Percentiles rank a stretch among this genome's conserved stretches.
Evolutionary conservation across 2,329 filamentous ascomycete genomes (phyloP).

Genomic region (Fusarium kyushuense): DNA sequence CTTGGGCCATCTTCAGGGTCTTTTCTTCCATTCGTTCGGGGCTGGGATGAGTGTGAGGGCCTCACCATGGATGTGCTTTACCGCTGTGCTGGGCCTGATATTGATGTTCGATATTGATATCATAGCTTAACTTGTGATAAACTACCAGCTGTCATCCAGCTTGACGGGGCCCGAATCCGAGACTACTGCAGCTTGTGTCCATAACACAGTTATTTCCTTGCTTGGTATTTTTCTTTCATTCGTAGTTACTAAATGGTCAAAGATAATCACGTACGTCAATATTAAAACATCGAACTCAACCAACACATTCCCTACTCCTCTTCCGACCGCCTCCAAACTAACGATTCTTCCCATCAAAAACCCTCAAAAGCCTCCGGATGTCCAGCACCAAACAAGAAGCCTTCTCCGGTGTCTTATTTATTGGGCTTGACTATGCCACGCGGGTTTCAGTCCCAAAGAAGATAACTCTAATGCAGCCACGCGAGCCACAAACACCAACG

Average conservation of each 20-base stretch:
- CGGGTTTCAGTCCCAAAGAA: conserved; percentile 28
- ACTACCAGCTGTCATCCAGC: conserved; percentile 11
- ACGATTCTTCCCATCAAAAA: neutral
- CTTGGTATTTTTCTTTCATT: neutral
- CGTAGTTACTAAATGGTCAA: conserved; percentile 2
- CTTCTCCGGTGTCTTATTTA: conserved; percentile 13
- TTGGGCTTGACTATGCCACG: conserved; percentile 31
- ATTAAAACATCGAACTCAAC: conserved; percentile 12
- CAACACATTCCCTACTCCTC: conserved; percentile 1
- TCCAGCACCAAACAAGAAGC: conserved; percentile 27
- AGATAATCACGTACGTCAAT: conserved; percentile 13
- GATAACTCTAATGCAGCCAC: conserved; percentile 34
- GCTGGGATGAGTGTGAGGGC: conserved; percentile 15
- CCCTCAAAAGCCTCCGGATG: conserved; percentile 17
- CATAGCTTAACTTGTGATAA: neutral
- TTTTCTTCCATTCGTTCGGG: conserved; percentile 24
- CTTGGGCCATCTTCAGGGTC: conserved; percentile 37
- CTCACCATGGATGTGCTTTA: conserved; percentile 12
- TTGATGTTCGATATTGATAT: neutral
- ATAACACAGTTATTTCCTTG: neutral
- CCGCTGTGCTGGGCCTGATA: conserved; percentile 15
- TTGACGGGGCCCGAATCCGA: conserved; percentile 7
- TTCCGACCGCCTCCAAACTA: conserved; percentile 5
- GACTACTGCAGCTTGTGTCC: neutral
- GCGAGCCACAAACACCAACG: conserved; percentile 24